phyloP scores from a whole-genome alignment of 2,329 filamentous ascomycete species.

The Paracoccidioides lutzii region DNA sequence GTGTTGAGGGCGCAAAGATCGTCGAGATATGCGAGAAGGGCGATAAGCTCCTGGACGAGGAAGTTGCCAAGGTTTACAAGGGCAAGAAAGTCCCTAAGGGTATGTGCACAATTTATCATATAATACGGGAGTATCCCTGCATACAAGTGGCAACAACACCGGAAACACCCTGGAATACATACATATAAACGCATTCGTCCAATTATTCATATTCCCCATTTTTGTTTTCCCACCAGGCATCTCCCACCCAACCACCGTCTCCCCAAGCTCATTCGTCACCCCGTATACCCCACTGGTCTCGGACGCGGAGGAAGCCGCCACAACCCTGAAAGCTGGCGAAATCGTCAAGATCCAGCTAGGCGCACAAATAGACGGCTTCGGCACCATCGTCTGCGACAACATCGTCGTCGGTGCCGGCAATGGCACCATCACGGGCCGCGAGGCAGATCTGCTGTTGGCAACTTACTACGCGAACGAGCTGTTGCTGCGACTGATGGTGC shows the following conservation, averaged over 20 bases:
- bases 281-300: conserved; percentile 87
- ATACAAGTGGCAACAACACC: too few species aligned
- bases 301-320: conserved; percentile 71
- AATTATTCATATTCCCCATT: background rate
- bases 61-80: conserved; percentile 91
- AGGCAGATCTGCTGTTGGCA: conserved; percentile 78
- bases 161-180: background rate
- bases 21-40: conserved; percentile 90
- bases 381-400: conserved; percentile 90
- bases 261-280: conserved; percentile 84
- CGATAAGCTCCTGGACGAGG: conserved; percentile 87
- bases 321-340: conserved; percentile 71
- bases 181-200: too few species aligned
- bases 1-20: conserved; percentile 80
- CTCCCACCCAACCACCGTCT: conserved; percentile 87
- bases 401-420: conserved; percentile 56
- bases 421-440: conserved; percentile 57
- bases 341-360: conserved; percentile 97
- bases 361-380: conserved; percentile 94
- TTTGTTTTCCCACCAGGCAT: conserved; percentile 45
- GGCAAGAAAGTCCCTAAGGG: conserved; percentile 95
- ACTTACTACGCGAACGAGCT: conserved; percentile 95
- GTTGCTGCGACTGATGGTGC: conserved; percentile 77
- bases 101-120: conserved; percentile 27
- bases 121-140: too few species aligned